Base-by-base conservation (phyloP, 2,329 filamentous ascomycete species). In the Cercospora berteroae region DNA sequence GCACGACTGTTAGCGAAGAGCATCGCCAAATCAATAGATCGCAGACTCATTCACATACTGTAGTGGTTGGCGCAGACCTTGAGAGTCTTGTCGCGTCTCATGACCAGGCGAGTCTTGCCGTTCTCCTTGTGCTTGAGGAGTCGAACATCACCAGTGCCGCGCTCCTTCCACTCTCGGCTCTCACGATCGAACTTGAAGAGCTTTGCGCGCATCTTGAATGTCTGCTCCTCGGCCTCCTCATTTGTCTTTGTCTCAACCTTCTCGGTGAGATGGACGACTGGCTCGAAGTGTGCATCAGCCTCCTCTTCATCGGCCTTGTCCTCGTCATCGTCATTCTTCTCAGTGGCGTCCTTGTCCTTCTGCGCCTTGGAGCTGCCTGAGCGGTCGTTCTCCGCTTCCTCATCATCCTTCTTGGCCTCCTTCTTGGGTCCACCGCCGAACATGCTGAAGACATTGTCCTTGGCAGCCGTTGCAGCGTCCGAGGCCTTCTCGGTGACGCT, bases 31-130 rank as follows among this genome's bases (percentile, higher is more conserved):
- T 20, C 7, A 13, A 16, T 4, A 18, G 13, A 55, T 6, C 31
- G 50, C 48, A 39, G 23, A 25, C 44, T 33, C 7, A n/a, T 50
- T 42, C 39, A 84, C 91, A 77, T 89, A 97, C 94, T 90, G 84
- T 99, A 99, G 87, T 99, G 95, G 87, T 99, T 99, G 80, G 95
- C 95, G 90, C 95, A 99, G 83, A 99, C 95, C 88, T 99, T 99
- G 84, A 98, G 89, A 69, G 95, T 99, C 92, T 98, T 98, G 86
- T 99, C 95, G 80, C 95, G 89, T 81, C 95, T 91, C 95, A 99
- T 99, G 75, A 99, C 95, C 77, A 99, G 86, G 76, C 95, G 89
- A 67, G 94, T 97, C 90, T 98, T 98, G 83, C 91, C 89, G 81
- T 97, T 97, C 86, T 97, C 94, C 88, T 93, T 95, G 87, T 99